phyloP scores from a whole-genome alignment of 306 rosid species.

The Malus sylvestris region DNA sequence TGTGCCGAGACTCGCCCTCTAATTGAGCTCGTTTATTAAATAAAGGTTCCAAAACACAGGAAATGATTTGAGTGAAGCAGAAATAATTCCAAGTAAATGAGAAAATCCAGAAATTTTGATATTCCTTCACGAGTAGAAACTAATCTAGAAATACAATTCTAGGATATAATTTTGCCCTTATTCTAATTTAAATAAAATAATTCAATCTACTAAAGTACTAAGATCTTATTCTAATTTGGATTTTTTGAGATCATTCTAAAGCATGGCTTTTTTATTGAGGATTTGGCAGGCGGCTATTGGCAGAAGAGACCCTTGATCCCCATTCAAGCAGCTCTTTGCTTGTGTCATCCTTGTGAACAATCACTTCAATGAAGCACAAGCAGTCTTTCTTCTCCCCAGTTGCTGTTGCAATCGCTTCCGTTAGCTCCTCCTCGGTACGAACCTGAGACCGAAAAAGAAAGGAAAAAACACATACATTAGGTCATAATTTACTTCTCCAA shows the following conservation, averaged over 20 bases:
- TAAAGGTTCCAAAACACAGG: background rate
- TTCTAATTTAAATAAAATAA: background rate
- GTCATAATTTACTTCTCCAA: background rate
- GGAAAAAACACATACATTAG: background rate
- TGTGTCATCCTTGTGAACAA: slow-evolving; percentile 44
- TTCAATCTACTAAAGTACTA: background rate
- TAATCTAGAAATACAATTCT: background rate
- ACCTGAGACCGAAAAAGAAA: slow-evolving; percentile 5
- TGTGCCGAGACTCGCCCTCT: too few relatives aligned
- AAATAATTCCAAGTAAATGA: background rate
- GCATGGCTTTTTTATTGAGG: slow-evolving; percentile 18
- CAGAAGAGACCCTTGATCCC: slow-evolving; percentile 43
- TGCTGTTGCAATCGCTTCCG: slow-evolving; percentile 33
- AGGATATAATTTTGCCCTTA: background rate
- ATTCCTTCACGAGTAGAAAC: background rate
- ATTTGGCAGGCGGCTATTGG: slow-evolving; percentile 42
- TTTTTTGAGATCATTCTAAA: background rate
- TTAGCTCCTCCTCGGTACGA: slow-evolving; percentile 24
- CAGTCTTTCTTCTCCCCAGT: slow-evolving; percentile 28
- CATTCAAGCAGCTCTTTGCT: slow-evolving; percentile 47
- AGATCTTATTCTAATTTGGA: background rate
- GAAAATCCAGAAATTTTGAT: background rate
- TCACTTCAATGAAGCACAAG: slow-evolving; percentile 44
- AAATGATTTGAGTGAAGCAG: background rate
- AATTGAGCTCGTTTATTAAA: too few relatives aligned